These are phyloP conservation scores for Fonsecaea pedrosoi DNA, from an alignment of 2,329 filamentous ascomycete genomes.

Conservation along the genomic window DNA sequence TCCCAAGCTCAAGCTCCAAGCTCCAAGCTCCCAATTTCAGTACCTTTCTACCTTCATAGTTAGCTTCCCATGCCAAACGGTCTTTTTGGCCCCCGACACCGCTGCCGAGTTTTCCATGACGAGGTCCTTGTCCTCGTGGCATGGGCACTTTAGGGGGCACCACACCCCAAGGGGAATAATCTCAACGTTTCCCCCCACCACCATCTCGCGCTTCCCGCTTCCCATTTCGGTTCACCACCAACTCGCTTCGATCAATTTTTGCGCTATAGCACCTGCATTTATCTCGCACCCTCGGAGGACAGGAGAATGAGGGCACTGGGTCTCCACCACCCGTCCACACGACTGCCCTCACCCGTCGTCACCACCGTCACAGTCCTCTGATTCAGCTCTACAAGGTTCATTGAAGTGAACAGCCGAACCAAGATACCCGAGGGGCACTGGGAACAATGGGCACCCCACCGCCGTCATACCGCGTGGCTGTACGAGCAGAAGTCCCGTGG, in stretches of 20 bases:
- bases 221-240: background rate
- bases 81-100: background rate
- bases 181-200: background rate
- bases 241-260: background rate
- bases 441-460: background rate
- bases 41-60: too few species aligned
- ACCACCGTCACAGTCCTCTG: background rate
- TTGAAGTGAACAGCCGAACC: background rate
- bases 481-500: conserved; percentile 6
- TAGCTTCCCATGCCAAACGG: background rate
- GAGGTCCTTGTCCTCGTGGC: too few species aligned
- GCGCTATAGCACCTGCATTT: background rate
- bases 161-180: background rate
- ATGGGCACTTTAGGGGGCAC: background rate
- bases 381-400: conserved; percentile 6
- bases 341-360: background rate
- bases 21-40: background rate
- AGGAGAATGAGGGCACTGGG: background rate
- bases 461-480: background rate
- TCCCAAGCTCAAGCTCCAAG: background rate
- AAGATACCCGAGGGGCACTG: background rate
- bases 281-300: too few species aligned
- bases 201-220: background rate
- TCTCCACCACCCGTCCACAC: background rate
- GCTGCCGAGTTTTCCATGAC: background rate